A percentile compares a stretch with the other conserved stretches of the same genome.
Evolutionary conservation across 768 basidiomycete species (phyloP).

Genomic region (Suillus occidentalis): DNA sequence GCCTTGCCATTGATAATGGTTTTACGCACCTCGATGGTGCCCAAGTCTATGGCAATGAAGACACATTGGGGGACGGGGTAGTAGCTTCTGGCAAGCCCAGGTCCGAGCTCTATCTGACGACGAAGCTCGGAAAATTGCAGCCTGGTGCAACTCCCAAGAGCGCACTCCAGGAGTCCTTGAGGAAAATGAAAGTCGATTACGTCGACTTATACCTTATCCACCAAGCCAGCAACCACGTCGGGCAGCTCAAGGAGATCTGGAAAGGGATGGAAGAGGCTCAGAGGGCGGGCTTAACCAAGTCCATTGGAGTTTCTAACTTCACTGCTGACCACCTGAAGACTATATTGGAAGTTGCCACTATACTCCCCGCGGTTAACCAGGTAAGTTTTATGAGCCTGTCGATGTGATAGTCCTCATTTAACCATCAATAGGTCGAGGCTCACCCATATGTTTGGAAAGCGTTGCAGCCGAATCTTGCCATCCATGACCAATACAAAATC

Average conservation of each 20-base stretch:
- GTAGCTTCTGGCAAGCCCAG: conserved; percentile 50
- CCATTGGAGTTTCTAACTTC: conserved; percentile 60
- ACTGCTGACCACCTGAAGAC: conserved; percentile 41
- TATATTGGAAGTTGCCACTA: conserved; percentile 43
- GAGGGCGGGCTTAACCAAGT: conserved; percentile 38
- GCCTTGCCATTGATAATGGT: conserved; percentile 51
- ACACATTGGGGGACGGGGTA: conserved; percentile 50
- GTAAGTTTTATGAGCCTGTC: conserved; percentile 21
- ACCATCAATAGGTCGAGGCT: conserved; percentile 42
- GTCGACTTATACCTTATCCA: conserved; percentile 72
- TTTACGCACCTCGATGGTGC: conserved; percentile 68
- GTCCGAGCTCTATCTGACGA: conserved; percentile 60
- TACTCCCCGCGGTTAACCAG: conserved; percentile 56
- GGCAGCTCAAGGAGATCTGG: conserved; percentile 55
- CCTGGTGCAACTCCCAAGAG: conserved; percentile 48
- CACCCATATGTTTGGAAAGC: conserved; percentile 54
- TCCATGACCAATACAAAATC: conserved; percentile 39
- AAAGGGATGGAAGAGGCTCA: conserved; percentile 59
- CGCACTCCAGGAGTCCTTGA: conserved; percentile 51
- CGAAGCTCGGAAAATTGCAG: conserved; percentile 42
- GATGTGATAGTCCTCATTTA: neutral
- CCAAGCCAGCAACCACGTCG: conserved; percentile 36
- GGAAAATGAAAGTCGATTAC: conserved; percentile 51
- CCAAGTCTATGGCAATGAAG: conserved; percentile 58
- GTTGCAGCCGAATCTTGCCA: conserved; percentile 35